Percentiles rank a stretch among this genome's conserved stretches.
phyloP scores from a whole-genome alignment of 2,329 filamentous ascomycete genomes.

The Fusarium oligoseptatum region DNA sequence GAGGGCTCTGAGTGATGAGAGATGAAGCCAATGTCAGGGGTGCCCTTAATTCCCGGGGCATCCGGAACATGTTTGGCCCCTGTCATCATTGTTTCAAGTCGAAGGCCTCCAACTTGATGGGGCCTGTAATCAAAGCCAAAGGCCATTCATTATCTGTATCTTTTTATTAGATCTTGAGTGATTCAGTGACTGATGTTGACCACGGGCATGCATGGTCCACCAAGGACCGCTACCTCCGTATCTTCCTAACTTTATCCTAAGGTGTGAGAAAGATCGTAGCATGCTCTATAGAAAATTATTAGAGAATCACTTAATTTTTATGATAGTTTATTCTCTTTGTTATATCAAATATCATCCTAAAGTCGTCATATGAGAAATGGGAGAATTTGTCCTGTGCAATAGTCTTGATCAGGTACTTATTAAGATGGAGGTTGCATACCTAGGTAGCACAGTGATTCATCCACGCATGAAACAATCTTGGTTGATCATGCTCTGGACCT shows the following conservation, averaged over 20 bases:
- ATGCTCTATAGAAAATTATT: not conserved
- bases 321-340: not conserved
- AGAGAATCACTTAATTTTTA: not conserved
- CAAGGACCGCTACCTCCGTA: not conserved
- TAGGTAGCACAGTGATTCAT: too few relatives aligned
- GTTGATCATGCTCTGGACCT: not conserved
- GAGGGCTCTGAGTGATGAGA: not conserved
- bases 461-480: not conserved
- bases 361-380: not conserved
- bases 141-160: too few relatives aligned
- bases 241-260: not conserved
- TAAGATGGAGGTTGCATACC: too few relatives aligned
- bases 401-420: too few relatives aligned
- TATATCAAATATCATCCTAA: not conserved
- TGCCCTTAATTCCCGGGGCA: not conserved
- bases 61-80: not conserved
- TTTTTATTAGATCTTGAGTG: not conserved
- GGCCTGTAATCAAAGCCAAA: too few relatives aligned
- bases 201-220: not conserved
- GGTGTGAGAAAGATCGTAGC: not conserved
- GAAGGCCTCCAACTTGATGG: not conserved
- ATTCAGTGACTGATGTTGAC: not conserved
- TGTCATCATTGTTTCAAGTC: not conserved
- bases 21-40: not conserved
- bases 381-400: too few relatives aligned